Percentiles rank a stretch among this genome's conserved stretches.
phyloP scores from a whole-genome alignment of 2,329 filamentous ascomycete genomes.

The Sodiomyces alkalinus region DNA sequence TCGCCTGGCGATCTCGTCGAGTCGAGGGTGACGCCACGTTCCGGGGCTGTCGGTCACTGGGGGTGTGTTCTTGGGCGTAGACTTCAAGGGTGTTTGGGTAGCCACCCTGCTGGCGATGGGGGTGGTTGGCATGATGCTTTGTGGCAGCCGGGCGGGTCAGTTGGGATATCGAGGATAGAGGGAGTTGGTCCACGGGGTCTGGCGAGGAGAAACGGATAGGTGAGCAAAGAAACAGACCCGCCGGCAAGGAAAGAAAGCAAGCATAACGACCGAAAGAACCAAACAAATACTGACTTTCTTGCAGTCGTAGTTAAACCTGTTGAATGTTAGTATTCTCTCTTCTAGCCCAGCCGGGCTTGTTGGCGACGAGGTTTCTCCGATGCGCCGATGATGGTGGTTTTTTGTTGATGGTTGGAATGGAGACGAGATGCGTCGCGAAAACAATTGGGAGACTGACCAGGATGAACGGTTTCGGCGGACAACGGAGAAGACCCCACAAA shows the following conservation, averaged over 20 bases:
- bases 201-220: no score
- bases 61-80: constrained; percentile 18
- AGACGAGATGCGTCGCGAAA: constrained; percentile 4
- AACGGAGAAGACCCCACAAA: no score
- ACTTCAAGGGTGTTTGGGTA: constrained; percentile 24
- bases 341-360: constrained; percentile 1
- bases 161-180: no score
- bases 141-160: no score
- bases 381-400: constrained; percentile 1
- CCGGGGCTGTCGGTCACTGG: constrained; percentile 44
- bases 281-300: not conserved
- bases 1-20: constrained; percentile 73
- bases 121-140: not conserved
- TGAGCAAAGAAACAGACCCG: no score
- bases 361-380: not conserved
- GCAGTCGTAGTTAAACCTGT: not conserved
- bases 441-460: no score
- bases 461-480: no score
- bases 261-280: no score
- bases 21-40: constrained; percentile 79
- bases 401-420: constrained; percentile 10
- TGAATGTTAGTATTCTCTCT: constrained; percentile 2
- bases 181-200: no score
- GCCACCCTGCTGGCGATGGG: constrained; percentile 1
- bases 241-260: no score